These are phyloP conservation scores for Poronia punctata DNA, from an alignment of 495 filamentous ascomycete species.

Conservation along the genomic window DNA sequence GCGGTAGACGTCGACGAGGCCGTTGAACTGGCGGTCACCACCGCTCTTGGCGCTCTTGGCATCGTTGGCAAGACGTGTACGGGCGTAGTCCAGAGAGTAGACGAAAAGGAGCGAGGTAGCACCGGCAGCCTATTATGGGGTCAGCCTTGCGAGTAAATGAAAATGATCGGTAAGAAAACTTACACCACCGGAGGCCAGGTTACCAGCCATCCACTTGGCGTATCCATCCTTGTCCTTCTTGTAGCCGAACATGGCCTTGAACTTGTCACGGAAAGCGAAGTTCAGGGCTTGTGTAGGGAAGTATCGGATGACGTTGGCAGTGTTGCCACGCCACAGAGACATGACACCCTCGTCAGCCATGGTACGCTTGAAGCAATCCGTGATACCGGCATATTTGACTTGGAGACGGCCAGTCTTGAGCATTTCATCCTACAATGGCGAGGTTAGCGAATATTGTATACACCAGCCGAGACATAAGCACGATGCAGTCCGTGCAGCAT, in stretches of 20 bases:
- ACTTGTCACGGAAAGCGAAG: constrained; percentile 99
- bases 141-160: constrained; percentile 22
- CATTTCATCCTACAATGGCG: constrained; percentile 86
- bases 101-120: constrained; percentile 99
- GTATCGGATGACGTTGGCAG: constrained; percentile 99
- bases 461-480: not conserved
- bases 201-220: constrained; percentile 98
- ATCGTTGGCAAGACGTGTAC: constrained; percentile 99
- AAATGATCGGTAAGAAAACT: constrained; percentile 31
- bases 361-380: constrained; percentile 90
- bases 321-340: constrained; percentile 98
- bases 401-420: constrained; percentile 96
- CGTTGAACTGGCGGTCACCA: constrained; percentile 99
- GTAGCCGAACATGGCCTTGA: constrained; percentile 99
- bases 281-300: constrained; percentile 99
- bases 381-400: constrained; percentile 91
- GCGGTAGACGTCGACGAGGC: constrained; percentile 97
- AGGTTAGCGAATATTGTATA: not conserved
- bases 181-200: constrained; percentile 99
- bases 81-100: constrained; percentile 99
- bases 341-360: constrained; percentile 71
- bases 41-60: constrained; percentile 93
- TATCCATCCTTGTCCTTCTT: constrained; percentile 99
- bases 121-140: constrained; percentile 71
- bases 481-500: constrained; percentile 11